Evolutionary conservation across 345 rosid species (phyloP), one percentile per base, ranked within the genome.

Genomic region (Pistacia atlantica): DNA sequence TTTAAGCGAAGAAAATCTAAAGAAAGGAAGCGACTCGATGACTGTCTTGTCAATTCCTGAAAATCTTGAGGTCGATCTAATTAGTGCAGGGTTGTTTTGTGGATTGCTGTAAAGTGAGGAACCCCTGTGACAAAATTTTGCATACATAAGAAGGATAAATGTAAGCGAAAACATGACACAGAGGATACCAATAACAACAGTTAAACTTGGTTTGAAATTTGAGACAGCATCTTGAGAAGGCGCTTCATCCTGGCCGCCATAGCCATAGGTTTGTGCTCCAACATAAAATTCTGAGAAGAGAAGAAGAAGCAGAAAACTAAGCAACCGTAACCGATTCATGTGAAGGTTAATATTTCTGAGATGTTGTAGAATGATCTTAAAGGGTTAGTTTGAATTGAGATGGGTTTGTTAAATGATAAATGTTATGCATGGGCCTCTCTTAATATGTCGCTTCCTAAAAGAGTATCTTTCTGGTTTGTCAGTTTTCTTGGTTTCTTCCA

Each of bases 21-120:
- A 95, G 87, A 95, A 89, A 72, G 99, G 99, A 42, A 95, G 98
- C 0, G 97, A 89, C 67, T 93, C 92, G 0, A 95, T 84, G 12
- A 87, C 92, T 0, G 89, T 82, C 80, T 92, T 88, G 73, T 95
- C 96, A 11, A 95, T 86, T 22, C 99, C 99, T 0, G 99, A 93
- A 74, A 88, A 89, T 54, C 88, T 80, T 5, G 85, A 85, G 12
- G 83, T 84, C 28, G 91, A 89, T 3, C 81, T 59, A 25, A 51
- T 22, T 1, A 85, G 75, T 4, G 46, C 77, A 2, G 79, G 77
- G 12, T 71, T 81, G 58, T 71, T 85, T 13, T 59, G 82, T 0
- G n/a, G 71, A 35, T 65, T 71, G 1, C 59, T 75, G 4, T 67
- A 67, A 25, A 5, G n/a, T 8, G 65, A 11, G n/a, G 76, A 66